Percentiles rank a stretch among this genome's conserved stretches.
These are phyloP conservation scores for Casaregolazyma lundiana DNA, from an alignment of 1,139 yeast genomes.

Conservation along the genomic window DNA sequence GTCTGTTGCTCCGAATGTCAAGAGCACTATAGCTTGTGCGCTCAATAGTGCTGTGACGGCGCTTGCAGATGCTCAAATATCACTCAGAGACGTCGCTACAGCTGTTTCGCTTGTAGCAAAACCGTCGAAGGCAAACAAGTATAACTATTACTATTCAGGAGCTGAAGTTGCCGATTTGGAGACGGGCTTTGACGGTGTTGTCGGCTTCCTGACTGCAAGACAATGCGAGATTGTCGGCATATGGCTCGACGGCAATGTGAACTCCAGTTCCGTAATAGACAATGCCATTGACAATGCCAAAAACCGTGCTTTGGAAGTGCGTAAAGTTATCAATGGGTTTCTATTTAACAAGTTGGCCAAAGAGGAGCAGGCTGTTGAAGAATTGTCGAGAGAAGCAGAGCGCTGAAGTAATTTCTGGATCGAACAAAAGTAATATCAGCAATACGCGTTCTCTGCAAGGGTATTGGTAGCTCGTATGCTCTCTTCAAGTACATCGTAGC, in stretches of 20 bases:
- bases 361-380: slow-evolving; percentile 6
- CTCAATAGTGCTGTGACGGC: slow-evolving; percentile 67
- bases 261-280: slow-evolving; percentile 17
- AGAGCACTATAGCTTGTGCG: slow-evolving; percentile 36
- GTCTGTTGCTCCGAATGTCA: slow-evolving; percentile 38
- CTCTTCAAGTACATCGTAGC: no score
- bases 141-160: neutral
- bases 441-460: no score
- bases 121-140: neutral
- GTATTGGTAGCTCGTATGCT: no score
- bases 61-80: slow-evolving; percentile 77
- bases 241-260: slow-evolving; percentile 38
- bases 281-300: slow-evolving; percentile 19
- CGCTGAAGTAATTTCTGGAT: no score
- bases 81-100: slow-evolving; percentile 69
- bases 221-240: slow-evolving; percentile 53
- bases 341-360: slow-evolving; percentile 20
- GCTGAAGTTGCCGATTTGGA: slow-evolving; percentile 9
- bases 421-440: no score
- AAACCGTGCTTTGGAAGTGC: slow-evolving; percentile 18
- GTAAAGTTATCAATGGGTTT: slow-evolving; percentile 26
- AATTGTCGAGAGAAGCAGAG: neutral
- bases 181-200: slow-evolving; percentile 39
- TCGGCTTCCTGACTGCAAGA: slow-evolving; percentile 50
- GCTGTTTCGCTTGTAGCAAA: slow-evolving; percentile 50